Conservation (phyloP, 192 early-diverging fungal genomes). For the Backusella luteola region DNA sequence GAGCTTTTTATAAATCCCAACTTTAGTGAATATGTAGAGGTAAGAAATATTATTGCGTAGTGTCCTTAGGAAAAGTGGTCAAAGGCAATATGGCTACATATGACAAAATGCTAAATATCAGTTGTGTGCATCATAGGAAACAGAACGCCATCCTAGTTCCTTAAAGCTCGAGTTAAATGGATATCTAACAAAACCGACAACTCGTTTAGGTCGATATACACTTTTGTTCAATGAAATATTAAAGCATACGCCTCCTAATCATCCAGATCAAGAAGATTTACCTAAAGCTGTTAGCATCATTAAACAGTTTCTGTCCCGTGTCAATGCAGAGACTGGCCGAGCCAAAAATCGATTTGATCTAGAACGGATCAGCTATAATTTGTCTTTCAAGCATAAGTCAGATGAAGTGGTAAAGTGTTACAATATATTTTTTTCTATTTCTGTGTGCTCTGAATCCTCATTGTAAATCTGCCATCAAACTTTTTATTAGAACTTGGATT, state of each 20-base stretch:
- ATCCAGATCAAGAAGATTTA: slow-evolving; percentile 75
- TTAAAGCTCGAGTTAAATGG: slow-evolving; percentile 82
- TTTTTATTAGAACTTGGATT: slow-evolving; percentile 65
- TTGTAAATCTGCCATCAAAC: slow-evolving; percentile 24
- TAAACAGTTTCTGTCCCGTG: slow-evolving; percentile 72
- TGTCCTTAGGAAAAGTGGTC: not conserved
- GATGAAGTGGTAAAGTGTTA: slow-evolving; percentile 26
- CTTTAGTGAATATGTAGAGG: slow-evolving; percentile 75
- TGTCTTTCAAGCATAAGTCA: slow-evolving; percentile 52
- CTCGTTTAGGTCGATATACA: slow-evolving; percentile 84
- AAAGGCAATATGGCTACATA: slow-evolving; percentile 2
- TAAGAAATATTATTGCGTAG: slow-evolving; percentile 40
- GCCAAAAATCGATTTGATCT: slow-evolving; percentile 87
- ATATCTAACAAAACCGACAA: slow-evolving; percentile 85
- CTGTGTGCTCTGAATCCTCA: not conserved
- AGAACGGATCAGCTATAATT: slow-evolving; percentile 65
- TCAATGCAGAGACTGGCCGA: slow-evolving; percentile 86
- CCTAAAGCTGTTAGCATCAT: slow-evolving; percentile 70
- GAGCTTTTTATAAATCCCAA: slow-evolving; percentile 65
- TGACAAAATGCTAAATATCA: not conserved
- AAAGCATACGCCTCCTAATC: slow-evolving; percentile 73
- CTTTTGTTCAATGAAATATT: slow-evolving; percentile 80
- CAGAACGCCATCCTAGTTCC: slow-evolving; percentile 71
- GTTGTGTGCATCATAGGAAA: slow-evolving; percentile 47
- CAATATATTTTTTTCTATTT: slow-evolving; percentile 11